Base-by-base conservation (phyloP, 1,284 basidiomycete genomes). In the Xanthoconium separans region DNA sequence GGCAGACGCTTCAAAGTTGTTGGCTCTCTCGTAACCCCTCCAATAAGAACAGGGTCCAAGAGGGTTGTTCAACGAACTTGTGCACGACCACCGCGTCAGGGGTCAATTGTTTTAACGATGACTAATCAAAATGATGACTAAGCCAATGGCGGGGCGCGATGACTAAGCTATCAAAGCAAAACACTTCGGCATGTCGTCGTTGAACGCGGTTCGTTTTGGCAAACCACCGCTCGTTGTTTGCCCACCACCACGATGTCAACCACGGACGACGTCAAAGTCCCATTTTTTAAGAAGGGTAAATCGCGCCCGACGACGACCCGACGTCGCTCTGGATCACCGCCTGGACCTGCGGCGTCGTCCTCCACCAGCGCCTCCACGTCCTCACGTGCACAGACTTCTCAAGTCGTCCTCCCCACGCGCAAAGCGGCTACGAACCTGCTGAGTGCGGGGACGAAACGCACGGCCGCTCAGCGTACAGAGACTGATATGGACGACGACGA, bases 281-380 rank as follows among this genome's bases (percentile, higher is more conserved):
- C 92, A 11, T 89, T 93, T 71, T 93, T 95, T 77, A 95, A 89
- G 72, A 95, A 93, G 73, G 85, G 86, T 37, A 89, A 86, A 62
- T 77, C 83, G 7, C 78, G 90, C 4, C 89, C 91, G 15, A 79
- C 85, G 11, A 87, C 89, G 0, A 70, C 78, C 13, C 81, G 93
- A 37, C 86, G 87, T 62, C 82, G 91, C 16, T 89, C 89, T 0
- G 60, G 75, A 13, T 70, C 77, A 7, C 62, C 77, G 6, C 62
- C 62, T 42, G 49, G 34, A 30, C 65, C 68, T 33, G 51, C 70
- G 29, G 20, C 51, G 59, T n/a, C 58, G 3, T 52, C 67, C n/a
- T 50, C 44, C 11, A 11, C n/a, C 24, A 42, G 42, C 30, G 61
- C 64, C 10, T 61, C 75, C n/a, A 53, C 65, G 11, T 64, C 73